These are phyloP conservation scores for Yamadazyma nakazawae DNA, from an alignment of 805 yeast genomes.

Conservation along the genomic window DNA sequence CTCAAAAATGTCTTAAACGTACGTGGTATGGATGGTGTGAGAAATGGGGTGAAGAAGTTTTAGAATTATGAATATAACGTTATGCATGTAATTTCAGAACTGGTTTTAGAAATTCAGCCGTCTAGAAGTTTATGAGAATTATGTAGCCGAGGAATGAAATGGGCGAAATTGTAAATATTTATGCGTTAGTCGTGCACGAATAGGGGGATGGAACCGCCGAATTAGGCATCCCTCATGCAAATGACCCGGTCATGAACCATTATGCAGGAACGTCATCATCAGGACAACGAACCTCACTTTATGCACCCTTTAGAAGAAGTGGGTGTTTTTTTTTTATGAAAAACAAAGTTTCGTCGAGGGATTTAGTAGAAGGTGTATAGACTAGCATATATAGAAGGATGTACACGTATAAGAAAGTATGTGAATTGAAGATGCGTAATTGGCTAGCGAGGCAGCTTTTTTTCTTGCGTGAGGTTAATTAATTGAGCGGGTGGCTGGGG, in stretches of 20 bases:
- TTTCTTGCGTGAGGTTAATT: too few relatives aligned
- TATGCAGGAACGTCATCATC: neutral
- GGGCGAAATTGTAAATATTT: constrained; percentile 1
- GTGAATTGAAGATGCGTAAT: too few relatives aligned
- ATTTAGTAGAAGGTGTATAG: too few relatives aligned
- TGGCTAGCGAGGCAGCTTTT: too few relatives aligned
- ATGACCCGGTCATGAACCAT: neutral
- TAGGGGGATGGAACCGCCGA: neutral
- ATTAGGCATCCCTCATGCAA: neutral
- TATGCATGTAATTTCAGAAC: constrained; percentile 2
- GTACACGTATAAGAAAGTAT: too few relatives aligned
- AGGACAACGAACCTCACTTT: too few relatives aligned
- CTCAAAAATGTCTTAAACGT: constrained; percentile 44
- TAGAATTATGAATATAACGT: constrained; percentile 2
- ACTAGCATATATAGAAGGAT: too few relatives aligned
- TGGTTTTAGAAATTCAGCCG: constrained; percentile 1
- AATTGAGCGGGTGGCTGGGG: too few relatives aligned
- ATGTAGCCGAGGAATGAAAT: constrained; percentile 1
- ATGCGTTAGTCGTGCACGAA: neutral
- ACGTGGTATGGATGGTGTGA: constrained; percentile 69
- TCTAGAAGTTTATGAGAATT: neutral
- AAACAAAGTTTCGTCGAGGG: too few relatives aligned
- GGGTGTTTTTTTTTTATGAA: too few relatives aligned
- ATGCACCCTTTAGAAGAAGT: too few relatives aligned
- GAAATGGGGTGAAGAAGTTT: constrained; percentile 41